These are phyloP conservation scores for Cardamine chenopodiifolia DNA, from an alignment of 345 rosid species.

Conservation along the genomic window DNA sequence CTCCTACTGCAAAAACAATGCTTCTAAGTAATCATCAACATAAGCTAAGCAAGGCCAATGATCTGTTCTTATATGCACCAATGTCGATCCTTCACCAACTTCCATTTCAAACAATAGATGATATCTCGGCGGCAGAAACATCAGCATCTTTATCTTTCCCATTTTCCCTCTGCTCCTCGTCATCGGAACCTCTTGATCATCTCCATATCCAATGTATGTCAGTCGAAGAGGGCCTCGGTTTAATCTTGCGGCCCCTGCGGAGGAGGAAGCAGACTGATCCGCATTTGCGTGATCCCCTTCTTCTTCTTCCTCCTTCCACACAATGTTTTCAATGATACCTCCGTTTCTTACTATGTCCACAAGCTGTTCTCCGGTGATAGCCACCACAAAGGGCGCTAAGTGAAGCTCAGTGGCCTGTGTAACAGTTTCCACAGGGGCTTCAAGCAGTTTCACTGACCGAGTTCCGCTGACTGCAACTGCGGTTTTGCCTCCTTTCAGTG, in stretches of 20 bases:
- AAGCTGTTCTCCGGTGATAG: conserved; percentile 75
- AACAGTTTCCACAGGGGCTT: conserved; percentile 60
- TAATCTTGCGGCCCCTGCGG: conserved; percentile 23
- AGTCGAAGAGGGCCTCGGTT: conserved; percentile 63
- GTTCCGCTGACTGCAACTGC: conserved; percentile 78
- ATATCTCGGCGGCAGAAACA: conserved; percentile 92
- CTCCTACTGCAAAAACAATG: conserved; percentile 59
- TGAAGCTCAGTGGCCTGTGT: conserved; percentile 56
- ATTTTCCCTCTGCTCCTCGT: conserved; percentile 52
- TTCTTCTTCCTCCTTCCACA: conserved; percentile 62
- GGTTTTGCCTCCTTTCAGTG: conserved; percentile 75
- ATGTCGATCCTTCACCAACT: conserved; percentile 73
- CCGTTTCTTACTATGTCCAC: conserved; percentile 61
- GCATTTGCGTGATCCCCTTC: conserved; percentile 16
- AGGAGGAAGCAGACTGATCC: conserved; percentile 43
- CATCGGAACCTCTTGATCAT: conserved; percentile 50
- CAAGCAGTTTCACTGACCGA: conserved; percentile 87
- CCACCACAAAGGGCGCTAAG: conserved; percentile 73
- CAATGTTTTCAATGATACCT: conserved; percentile 60
- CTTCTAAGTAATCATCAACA: conserved; percentile 92
- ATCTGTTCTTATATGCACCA: conserved; percentile 92
- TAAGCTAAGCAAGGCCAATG: conserved; percentile 99
- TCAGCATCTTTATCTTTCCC: conserved; percentile 71
- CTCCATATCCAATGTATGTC: conserved; percentile 65
- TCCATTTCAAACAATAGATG: conserved; percentile 95